These are phyloP conservation scores for Fusarium staphyleae DNA, from an alignment of 2,329 filamentous ascomycete species.

Conservation along the genomic window DNA sequence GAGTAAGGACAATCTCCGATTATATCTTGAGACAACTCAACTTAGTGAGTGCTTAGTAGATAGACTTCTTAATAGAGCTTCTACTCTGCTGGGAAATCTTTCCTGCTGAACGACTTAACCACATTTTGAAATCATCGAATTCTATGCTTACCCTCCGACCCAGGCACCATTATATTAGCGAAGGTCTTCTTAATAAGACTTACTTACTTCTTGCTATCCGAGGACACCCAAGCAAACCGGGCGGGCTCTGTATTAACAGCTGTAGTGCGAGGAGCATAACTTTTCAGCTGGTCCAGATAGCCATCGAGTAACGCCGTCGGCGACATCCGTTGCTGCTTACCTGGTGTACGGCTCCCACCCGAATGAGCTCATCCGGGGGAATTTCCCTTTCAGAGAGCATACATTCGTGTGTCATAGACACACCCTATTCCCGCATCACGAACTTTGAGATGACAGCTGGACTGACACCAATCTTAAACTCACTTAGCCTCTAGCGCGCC, in stretches of 20 bases:
- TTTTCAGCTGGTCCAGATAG: background rate
- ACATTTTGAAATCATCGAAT: conserved; percentile 10
- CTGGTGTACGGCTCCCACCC: background rate
- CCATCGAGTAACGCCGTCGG: background rate
- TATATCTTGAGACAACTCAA: too few relatives aligned
- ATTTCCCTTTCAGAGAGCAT: conserved; percentile 19
- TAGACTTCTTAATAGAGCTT: too few relatives aligned
- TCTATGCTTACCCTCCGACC: conserved; percentile 13
- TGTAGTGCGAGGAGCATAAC: conserved; percentile 11
- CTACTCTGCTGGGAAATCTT: too few relatives aligned
- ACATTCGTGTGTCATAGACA: conserved; percentile 10
- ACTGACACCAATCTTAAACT: conserved; percentile 19
- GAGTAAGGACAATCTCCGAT: too few relatives aligned
- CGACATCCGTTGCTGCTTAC: too few relatives aligned
- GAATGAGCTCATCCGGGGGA: background rate
- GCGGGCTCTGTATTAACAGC: conserved; percentile 14
- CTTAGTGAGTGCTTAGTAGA: too few relatives aligned
- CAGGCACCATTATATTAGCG: conserved; percentile 7
- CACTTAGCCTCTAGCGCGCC: conserved; percentile 14
- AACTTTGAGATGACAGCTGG: conserved; percentile 24
- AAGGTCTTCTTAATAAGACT: conserved; percentile 3
- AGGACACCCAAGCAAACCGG: background rate
- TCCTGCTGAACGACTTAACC: background rate
- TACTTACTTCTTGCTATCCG: conserved; percentile 2
- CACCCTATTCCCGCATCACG: conserved; percentile 17